phyloP scores from a whole-genome alignment of 176 grass and related monocot species.

The Typha latifolia region DNA sequence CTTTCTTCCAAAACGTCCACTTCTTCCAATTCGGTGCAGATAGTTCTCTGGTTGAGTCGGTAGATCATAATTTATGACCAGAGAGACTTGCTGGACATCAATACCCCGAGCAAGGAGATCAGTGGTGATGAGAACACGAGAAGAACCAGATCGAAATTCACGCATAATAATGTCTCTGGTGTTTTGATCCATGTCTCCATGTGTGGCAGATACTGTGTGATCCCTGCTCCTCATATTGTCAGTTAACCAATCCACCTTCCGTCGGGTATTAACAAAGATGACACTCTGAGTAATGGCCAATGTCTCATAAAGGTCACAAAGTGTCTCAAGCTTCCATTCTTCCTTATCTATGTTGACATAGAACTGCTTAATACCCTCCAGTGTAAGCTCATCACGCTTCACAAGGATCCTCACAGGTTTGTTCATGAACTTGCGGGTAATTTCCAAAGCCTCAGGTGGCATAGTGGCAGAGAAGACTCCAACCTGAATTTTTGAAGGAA shows the following conservation, averaged over 20 bases:
- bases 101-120: conserved; percentile 88
- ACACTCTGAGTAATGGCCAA: conserved; percentile 86
- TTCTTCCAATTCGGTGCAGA: conserved; percentile 82
- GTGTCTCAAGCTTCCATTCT: conserved; percentile 92
- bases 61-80: conserved; percentile 89
- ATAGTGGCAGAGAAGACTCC: conserved; percentile 90
- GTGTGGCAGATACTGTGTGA: conserved; percentile 80
- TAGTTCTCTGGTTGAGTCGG: conserved; percentile 91
- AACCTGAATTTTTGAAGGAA: conserved; percentile 74
- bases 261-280: conserved; percentile 88
- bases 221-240: conserved; percentile 92
- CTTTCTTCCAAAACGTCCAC: conserved; percentile 82
- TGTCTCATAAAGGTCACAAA: conserved; percentile 83
- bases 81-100: conserved; percentile 83
- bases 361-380: conserved; percentile 95
- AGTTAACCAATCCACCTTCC: conserved; percentile 89
- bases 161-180: conserved; percentile 94
- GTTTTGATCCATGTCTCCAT: conserved; percentile 94
- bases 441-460: conserved; percentile 85
- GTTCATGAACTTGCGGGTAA: conserved; percentile 93
- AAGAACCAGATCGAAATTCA: conserved; percentile 79
- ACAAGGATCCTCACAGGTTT: conserved; percentile 89
- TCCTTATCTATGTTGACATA: conserved; percentile 88
- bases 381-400: conserved; percentile 92
- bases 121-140: conserved; percentile 76